phyloP scores from a whole-genome alignment of 768 basidiomycete species.

The Epithele typhae region DNA sequence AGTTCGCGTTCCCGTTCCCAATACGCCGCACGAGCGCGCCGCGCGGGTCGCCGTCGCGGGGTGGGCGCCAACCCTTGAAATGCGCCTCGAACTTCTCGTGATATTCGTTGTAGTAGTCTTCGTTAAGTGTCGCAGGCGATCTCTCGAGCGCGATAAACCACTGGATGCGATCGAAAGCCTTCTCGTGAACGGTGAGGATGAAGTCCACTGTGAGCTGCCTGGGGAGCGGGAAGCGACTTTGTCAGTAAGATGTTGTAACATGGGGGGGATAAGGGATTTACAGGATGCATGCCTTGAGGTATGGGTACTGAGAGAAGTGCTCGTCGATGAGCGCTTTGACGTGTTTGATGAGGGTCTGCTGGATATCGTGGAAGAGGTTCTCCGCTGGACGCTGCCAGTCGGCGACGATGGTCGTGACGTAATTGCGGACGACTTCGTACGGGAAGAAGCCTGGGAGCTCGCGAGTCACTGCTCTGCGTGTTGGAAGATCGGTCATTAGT shows the following conservation, averaged over 20 bases:
- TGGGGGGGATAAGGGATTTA: constrained; percentile 22
- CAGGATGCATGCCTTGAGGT: constrained; percentile 44
- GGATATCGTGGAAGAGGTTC: constrained; percentile 38
- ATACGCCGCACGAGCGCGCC: constrained; percentile 1
- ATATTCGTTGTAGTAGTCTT: constrained; percentile 45
- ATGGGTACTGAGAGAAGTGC: constrained; percentile 49
- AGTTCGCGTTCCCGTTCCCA: background rate
- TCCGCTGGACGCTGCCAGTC: constrained; percentile 49
- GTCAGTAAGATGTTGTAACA: background rate
- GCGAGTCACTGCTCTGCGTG: constrained; percentile 57
- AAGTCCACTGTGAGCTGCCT: constrained; percentile 52
- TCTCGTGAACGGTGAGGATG: constrained; percentile 38
- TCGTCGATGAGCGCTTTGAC: constrained; percentile 37
- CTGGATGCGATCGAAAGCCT: constrained; percentile 36
- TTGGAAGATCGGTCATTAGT: background rate
- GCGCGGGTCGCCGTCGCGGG: constrained; percentile 6
- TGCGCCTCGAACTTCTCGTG: constrained; percentile 24
- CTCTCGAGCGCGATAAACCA: constrained; percentile 50
- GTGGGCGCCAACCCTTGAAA: constrained; percentile 19
- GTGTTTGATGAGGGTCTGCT: constrained; percentile 33
- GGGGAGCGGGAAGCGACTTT: background rate
- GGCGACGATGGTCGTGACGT: constrained; percentile 40
- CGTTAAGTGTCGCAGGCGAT: constrained; percentile 46
- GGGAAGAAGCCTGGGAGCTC: constrained; percentile 68
- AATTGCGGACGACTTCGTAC: constrained; percentile 50